Percentiles rank a stretch among this genome's conserved stretches.
Conservation (phyloP, 2,329 filamentous ascomycete species). For the Cytospora chrysosperma region DNA sequence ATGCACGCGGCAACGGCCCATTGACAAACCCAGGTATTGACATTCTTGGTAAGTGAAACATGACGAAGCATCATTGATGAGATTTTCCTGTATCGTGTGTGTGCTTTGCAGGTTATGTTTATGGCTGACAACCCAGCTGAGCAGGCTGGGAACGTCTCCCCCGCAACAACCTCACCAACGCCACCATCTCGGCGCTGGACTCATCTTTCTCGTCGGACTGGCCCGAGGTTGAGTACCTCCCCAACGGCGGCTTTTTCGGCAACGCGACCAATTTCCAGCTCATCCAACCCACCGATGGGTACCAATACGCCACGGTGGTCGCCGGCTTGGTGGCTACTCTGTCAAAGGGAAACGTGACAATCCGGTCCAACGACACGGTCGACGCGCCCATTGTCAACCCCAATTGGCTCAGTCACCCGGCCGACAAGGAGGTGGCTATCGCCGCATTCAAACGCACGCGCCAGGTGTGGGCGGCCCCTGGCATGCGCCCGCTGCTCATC, state of each 20-base stretch:
- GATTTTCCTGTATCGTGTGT: too few species aligned
- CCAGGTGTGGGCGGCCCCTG: constrained; percentile 23
- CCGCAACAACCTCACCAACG: neutral
- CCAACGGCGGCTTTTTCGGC: neutral
- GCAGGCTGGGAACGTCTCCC: constrained; percentile 9
- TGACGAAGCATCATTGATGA: too few species aligned
- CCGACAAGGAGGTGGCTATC: constrained; percentile 14
- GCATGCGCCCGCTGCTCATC: neutral
- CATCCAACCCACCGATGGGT: too few species aligned
- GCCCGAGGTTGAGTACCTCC: constrained; percentile 17
- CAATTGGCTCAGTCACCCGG: constrained; percentile 34
- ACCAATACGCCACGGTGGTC: constrained; percentile 24
- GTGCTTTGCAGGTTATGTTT: too few species aligned
- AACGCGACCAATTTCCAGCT: too few species aligned
- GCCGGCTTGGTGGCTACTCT: neutral
- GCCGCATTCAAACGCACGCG: constrained; percentile 30
- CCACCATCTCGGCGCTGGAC: neutral
- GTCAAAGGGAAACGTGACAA: constrained; percentile 38
- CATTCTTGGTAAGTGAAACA: too few species aligned
- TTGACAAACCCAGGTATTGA: constrained; percentile 15
- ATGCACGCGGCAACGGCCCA: too few species aligned
- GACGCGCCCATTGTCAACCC: constrained; percentile 39
- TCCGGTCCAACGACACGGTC: constrained; percentile 31
- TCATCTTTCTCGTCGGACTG: constrained; percentile 9
- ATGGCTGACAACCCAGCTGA: too few species aligned